Percentiles rank a stretch among this genome's conserved stretches.
Evolutionary conservation across 441 rosid species (phyloP).

Genomic region (Euphorbia corollata): DNA sequence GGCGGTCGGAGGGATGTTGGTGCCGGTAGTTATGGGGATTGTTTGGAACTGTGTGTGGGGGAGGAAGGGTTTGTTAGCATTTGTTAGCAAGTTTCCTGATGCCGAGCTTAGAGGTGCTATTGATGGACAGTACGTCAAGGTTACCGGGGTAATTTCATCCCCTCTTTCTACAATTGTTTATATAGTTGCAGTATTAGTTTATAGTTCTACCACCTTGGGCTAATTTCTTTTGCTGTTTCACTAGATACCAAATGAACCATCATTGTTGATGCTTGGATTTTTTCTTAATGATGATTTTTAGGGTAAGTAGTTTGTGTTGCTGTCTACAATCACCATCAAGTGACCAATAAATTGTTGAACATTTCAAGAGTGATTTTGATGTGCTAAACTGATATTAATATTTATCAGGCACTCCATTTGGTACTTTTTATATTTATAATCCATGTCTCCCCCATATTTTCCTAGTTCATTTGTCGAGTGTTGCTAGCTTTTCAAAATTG

Average conservation of each 20-base stretch:
- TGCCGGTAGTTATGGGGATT: constrained; percentile 40
- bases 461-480: neutral
- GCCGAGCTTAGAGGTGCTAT: constrained; percentile 79
- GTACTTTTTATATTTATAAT: neutral
- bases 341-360: neutral
- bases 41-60: constrained; percentile 69
- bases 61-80: constrained; percentile 58
- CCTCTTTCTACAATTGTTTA: neutral
- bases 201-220: neutral
- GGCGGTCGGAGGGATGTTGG: constrained; percentile 48
- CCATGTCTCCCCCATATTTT: neutral
- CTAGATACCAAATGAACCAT: neutral
- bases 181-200: neutral
- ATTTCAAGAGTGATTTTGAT: neutral
- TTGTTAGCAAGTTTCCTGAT: constrained; percentile 52
- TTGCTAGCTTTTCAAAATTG: neutral
- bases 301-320: neutral
- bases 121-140: constrained; percentile 85
- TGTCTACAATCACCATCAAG: neutral
- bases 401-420: neutral
- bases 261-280: constrained; percentile 2
- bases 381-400: neutral
- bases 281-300: neutral
- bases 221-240: neutral
- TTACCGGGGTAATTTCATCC: constrained; percentile 69